phyloP scores from a whole-genome alignment of 176 grass and related monocot species.

The Eleusine coracana region DNA sequence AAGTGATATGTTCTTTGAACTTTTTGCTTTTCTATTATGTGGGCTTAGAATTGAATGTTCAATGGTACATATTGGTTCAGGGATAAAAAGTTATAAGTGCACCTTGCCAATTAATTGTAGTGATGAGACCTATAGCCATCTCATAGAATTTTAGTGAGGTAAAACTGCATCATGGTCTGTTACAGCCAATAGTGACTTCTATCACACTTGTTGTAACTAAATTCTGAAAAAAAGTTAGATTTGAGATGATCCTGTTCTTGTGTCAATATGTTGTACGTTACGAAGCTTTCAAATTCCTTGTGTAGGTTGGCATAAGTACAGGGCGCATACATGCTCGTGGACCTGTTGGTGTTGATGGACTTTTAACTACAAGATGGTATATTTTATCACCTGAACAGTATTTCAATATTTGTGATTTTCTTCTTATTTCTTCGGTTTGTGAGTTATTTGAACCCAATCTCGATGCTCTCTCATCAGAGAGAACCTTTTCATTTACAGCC shows the following conservation, averaged over 20 bases:
- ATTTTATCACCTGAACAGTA: not conserved
- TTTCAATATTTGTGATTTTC: not conserved
- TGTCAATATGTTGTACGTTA: not conserved
- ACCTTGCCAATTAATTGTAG: not conserved
- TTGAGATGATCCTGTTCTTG: not conserved
- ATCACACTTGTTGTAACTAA: not conserved
- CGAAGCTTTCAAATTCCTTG: conserved; percentile 39
- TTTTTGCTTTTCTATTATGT: not conserved
- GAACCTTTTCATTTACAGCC: too few species aligned
- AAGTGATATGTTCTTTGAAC: not conserved
- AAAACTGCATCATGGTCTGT: not conserved
- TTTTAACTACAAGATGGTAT: conserved; percentile 94
- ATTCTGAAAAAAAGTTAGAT: not conserved
- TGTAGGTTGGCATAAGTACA: conserved; percentile 98
- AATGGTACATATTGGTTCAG: not conserved
- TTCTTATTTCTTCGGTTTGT: not conserved
- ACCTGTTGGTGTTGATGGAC: conserved; percentile 95
- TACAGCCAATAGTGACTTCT: not conserved
- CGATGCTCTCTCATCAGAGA: too few species aligned
- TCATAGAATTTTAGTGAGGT: not conserved
- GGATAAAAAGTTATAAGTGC: not conserved
- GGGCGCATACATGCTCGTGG: conserved; percentile 98
- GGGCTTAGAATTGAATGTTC: not conserved
- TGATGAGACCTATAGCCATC: not conserved
- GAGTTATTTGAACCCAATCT: not conserved